A percentile compares a stretch with the other conserved stretches of the same genome.
Evolutionary conservation across 1,284 basidiomycete species (phyloP).

Genomic region (Leccinum pallidistipes): DNA sequence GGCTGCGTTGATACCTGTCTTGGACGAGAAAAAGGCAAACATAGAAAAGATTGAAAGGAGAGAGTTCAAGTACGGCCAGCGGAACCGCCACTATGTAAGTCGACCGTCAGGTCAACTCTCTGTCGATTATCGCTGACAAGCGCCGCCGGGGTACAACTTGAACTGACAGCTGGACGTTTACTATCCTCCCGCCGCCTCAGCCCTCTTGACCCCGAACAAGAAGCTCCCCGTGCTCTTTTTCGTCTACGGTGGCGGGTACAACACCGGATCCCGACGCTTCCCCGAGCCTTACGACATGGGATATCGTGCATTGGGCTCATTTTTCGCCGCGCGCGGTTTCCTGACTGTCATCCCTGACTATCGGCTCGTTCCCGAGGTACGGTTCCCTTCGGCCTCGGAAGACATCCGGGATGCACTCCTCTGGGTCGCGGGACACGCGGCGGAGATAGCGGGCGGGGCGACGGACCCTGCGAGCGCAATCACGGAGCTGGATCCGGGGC

Average conservation of each 20-base stretch:
- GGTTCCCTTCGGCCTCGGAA: constrained; percentile 50
- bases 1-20: constrained; percentile 44
- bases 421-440: constrained; percentile 48
- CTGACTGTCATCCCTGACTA: constrained; percentile 64
- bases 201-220: constrained; percentile 21
- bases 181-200: constrained; percentile 43
- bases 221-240: constrained; percentile 58
- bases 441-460: constrained; percentile 22
- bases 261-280: constrained; percentile 45
- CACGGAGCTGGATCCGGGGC: constrained; percentile 37
- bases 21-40: constrained; percentile 40
- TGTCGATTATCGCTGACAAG: not conserved
- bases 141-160: not conserved
- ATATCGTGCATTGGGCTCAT: constrained; percentile 56
- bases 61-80: constrained; percentile 56
- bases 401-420: constrained; percentile 58
- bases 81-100: constrained; percentile 53
- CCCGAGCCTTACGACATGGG: constrained; percentile 48
- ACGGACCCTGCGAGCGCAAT: constrained; percentile 22
- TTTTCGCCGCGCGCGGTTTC: constrained; percentile 59
- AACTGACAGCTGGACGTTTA: constrained; percentile 52
- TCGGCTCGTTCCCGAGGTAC: constrained; percentile 53
- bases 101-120: no score
- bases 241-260: constrained; percentile 64
- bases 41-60: constrained; percentile 45